These are phyloP conservation scores for Aspergillus panamensis DNA, from an alignment of 495 filamentous ascomycete species.

Conservation along the genomic window DNA sequence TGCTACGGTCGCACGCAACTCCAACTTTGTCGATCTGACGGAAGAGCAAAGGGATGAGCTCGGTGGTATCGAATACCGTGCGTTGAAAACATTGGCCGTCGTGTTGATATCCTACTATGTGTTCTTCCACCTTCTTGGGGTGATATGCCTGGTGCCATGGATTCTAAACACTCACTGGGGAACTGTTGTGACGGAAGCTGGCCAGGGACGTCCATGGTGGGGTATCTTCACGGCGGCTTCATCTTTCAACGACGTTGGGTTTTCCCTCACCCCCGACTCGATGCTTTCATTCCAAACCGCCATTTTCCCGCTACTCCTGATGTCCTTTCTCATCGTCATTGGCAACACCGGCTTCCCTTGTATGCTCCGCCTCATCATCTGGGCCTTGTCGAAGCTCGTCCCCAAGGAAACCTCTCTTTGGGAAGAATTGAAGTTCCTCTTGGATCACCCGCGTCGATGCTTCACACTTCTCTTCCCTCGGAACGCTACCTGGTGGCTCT, in stretches of 20 bases:
- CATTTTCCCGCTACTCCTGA: constrained; percentile 66
- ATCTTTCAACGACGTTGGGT: constrained; percentile 85
- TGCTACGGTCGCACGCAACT: constrained; percentile 88
- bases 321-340: constrained; percentile 80
- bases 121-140: constrained; percentile 68
- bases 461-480: constrained; percentile 91
- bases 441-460: constrained; percentile 92
- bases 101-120: constrained; percentile 76
- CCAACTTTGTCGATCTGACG: constrained; percentile 80
- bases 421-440: constrained; percentile 84
- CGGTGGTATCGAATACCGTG: constrained; percentile 90
- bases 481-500: constrained; percentile 93
- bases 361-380: constrained; percentile 88
- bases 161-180: constrained; percentile 62
- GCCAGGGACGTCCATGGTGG: constrained; percentile 78
- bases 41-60: constrained; percentile 90
- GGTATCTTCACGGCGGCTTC: constrained; percentile 81
- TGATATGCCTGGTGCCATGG: constrained; percentile 73
- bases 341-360: constrained; percentile 94
- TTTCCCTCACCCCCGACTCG: constrained; percentile 84
- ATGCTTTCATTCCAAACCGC: constrained; percentile 83
- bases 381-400: constrained; percentile 59
- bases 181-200: constrained; percentile 54
- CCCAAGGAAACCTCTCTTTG: constrained; percentile 63
- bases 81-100: constrained; percentile 77